Percentiles rank a stretch among this genome's conserved stretches.
Conservation (phyloP, 1,284 basidiomycete species). For the Sporisorium exsertum region DNA sequence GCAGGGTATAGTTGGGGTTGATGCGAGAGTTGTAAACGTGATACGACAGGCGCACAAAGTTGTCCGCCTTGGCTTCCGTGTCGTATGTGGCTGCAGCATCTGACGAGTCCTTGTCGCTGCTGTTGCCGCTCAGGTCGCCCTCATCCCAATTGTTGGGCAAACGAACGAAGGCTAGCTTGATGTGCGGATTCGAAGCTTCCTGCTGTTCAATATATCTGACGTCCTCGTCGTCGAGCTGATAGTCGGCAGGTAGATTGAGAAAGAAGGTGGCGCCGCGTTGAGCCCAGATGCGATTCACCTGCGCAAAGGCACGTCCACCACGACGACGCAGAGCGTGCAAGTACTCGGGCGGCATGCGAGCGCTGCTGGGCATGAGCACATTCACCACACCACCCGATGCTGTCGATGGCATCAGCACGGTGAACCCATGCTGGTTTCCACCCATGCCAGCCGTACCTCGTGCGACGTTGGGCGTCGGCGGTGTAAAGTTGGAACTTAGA, state of each 20-base stretch:
- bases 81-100: conserved; percentile 10
- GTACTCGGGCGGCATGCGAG: conserved; percentile 6
- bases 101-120: conserved; percentile 1
- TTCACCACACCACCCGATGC: conserved; percentile 13
- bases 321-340: conserved; percentile 12
- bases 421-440: neutral
- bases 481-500: conserved; percentile 1
- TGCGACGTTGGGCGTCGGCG: neutral
- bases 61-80: conserved; percentile 29
- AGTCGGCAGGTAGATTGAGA: conserved; percentile 18
- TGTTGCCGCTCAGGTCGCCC: conserved; percentile 20
- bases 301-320: conserved; percentile 18
- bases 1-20: conserved; percentile 51
- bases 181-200: conserved; percentile 26
- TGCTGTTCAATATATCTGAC: conserved; percentile 24
- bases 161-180: conserved; percentile 24
- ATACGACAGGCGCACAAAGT: conserved; percentile 33
- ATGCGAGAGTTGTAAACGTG: conserved; percentile 43
- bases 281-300: conserved; percentile 43
- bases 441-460: neutral
- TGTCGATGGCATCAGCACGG: neutral
- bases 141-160: conserved; percentile 48
- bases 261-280: conserved; percentile 31
- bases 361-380: neutral
- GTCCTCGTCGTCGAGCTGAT: conserved; percentile 31